These are phyloP conservation scores for Termitomyces sp. DNA, from an alignment of 768 basidiomycete genomes.

Conservation along the genomic window DNA sequence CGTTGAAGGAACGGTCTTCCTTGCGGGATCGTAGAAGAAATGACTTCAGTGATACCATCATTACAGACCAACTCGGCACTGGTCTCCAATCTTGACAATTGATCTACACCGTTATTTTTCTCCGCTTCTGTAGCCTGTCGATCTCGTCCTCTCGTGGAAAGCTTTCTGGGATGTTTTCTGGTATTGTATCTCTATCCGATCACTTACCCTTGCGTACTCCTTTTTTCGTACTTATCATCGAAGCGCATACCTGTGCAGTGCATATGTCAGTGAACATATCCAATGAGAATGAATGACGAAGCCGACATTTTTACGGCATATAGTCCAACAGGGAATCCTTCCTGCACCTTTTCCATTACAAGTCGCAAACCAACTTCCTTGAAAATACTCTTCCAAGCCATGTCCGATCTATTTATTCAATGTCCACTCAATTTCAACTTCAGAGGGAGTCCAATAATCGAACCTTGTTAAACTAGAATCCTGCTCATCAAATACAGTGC, in stretches of 20 bases:
- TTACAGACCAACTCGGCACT: constrained; percentile 23
- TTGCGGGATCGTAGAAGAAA: constrained; percentile 35
- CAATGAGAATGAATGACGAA: not conserved
- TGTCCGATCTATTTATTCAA: constrained; percentile 58
- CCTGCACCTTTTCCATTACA: constrained; percentile 70
- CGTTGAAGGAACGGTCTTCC: constrained; percentile 44
- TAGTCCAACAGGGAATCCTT: constrained; percentile 76
- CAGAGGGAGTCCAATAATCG: not conserved
- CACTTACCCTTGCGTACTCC: not conserved
- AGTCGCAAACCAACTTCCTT: constrained; percentile 64
- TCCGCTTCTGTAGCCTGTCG: constrained; percentile 1
- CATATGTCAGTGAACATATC: not conserved
- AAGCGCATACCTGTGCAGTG: constrained; percentile 48
- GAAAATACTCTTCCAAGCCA: constrained; percentile 77
- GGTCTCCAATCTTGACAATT: constrained; percentile 11
- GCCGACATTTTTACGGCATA: constrained; percentile 84
- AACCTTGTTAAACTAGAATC: constrained; percentile 92
- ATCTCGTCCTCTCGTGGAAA: not conserved
- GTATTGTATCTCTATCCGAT: constrained; percentile 10
- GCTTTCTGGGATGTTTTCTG: not conserved
- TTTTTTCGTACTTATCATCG: constrained; percentile 23
- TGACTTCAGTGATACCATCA: constrained; percentile 49
- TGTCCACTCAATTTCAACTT: not conserved
- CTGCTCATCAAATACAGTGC: constrained; percentile 67
- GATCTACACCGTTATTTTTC: not conserved